Evolutionary conservation across 352 stramenopile genomes (phyloP).

Genomic region (Hyaloperonospora arabidopsidis): DNA sequence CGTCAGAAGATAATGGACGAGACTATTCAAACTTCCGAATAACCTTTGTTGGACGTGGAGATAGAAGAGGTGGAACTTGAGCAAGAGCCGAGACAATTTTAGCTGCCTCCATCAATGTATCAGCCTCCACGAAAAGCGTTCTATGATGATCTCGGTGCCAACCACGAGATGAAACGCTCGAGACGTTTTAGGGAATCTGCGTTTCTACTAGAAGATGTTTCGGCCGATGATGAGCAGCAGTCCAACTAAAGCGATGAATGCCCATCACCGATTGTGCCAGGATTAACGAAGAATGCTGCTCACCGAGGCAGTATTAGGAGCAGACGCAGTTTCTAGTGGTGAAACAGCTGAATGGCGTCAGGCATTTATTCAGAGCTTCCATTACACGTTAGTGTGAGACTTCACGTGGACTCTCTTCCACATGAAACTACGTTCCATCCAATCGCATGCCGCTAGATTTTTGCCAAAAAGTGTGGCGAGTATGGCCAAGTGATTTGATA

Average conservation of each 20-base stretch:
- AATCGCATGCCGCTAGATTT: not conserved
- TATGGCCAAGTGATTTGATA: not conserved
- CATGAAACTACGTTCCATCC: not conserved
- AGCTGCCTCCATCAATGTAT: too few species aligned
- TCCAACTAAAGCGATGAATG: not conserved
- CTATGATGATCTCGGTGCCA: too few species aligned
- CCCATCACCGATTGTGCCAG: too few species aligned
- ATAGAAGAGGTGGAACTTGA: too few species aligned
- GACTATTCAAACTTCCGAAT: too few species aligned
- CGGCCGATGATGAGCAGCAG: constrained; percentile 3
- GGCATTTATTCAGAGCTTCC: not conserved
- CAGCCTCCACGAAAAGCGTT: too few species aligned
- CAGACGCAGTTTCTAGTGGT: not conserved
- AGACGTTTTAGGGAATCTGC: too few species aligned
- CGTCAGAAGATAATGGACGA: too few species aligned
- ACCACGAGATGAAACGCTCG: too few species aligned
- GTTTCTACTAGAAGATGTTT: not conserved
- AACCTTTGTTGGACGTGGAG: too few species aligned
- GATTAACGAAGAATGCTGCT: constrained; percentile 13
- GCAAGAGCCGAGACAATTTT: too few species aligned
- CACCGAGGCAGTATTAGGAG: constrained; percentile 3
- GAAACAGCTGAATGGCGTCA: not conserved
- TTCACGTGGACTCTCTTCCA: not conserved
- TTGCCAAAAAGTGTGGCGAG: constrained; percentile 1
- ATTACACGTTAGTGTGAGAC: not conserved